Evolutionary conservation across 2,329 filamentous ascomycete genomes (phyloP).

Genomic region (Pyricularia grisea): DNA sequence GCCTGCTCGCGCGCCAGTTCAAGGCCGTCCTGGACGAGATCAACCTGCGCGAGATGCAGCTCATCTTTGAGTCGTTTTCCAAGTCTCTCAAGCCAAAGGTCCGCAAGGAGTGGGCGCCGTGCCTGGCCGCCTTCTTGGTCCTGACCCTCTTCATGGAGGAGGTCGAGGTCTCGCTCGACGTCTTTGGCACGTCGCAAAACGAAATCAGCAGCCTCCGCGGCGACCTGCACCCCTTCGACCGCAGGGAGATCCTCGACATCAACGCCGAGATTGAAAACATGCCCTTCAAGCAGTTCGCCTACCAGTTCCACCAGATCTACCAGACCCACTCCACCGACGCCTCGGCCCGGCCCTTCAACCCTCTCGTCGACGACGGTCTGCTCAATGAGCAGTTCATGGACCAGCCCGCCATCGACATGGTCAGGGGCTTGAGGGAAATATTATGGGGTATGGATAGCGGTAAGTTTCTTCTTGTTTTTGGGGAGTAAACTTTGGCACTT

Average conservation of each 20-base stretch:
- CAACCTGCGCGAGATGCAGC: conserved; percentile 39
- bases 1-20: conserved; percentile 46
- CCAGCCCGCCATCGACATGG: conserved; percentile 33
- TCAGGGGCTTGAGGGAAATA: conserved; percentile 31
- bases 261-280: conserved; percentile 46
- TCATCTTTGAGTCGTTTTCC: conserved; percentile 42
- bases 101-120: conserved; percentile 45
- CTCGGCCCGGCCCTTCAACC: conserved; percentile 42
- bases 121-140: conserved; percentile 45
- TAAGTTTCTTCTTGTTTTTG: neutral
- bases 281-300: conserved; percentile 51
- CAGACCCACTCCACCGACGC: conserved; percentile 44
- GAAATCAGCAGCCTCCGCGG: conserved; percentile 29
- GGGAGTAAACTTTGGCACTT: neutral
- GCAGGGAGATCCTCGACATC: conserved; percentile 33
- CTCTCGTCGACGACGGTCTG: conserved; percentile 35
- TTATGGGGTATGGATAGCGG: conserved; percentile 20
- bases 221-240: conserved; percentile 25
- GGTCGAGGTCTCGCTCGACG: conserved; percentile 42
- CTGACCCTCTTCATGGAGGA: conserved; percentile 51
- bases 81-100: conserved; percentile 45
- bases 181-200: conserved; percentile 40
- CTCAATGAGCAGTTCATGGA: conserved; percentile 36
- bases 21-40: conserved; percentile 48
- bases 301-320: conserved; percentile 51